Base-by-base conservation (phyloP, 768 basidiomycete species). In the Rhodotorula diobovata region DNA sequence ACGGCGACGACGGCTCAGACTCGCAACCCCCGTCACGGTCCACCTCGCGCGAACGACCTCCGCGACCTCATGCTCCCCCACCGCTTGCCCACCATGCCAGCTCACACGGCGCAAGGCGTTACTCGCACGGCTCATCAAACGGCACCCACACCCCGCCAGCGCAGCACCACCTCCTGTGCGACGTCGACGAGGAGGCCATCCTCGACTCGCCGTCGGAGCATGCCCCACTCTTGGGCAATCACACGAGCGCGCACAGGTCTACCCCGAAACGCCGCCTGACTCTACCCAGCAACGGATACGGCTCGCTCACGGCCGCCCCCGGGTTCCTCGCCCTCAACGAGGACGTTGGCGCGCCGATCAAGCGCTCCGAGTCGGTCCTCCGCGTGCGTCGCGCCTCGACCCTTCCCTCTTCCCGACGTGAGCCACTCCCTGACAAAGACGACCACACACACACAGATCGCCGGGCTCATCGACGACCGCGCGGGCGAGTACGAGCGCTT, bases 401-500 rank as follows among this genome's bases (percentile, higher is more conserved):
- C 20, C 50, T n/a, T n/a, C 9, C 21, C 16, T 41, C 2, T 37
- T 8, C 39, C 30, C 39, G 15, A 35, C 43, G 30, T 46, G 1
- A 23, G 25, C 25, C 14, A 28, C 32, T 35, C 32, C 34, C 28
- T 23, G n/a, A n/a, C n/a, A n/a, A n/a, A n/a, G n/a, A n/a, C n/a
- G n/a, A n/a, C n/a, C n/a, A n/a, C n/a, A n/a, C 35, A 11, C 23
- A 25, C 48, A 6, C 51, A 74, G 73, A 57, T 75, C 45, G 60
- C 68, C 1, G 74, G 74, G 4, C 30, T 75, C 25, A 72, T 75
- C 35, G 68, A 75, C 59, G 63, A 75, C 50, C 50, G 63, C 10
- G 67, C 59, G 0, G 72, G 71, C 43, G 63, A 73, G 61, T 76
- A 46, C n/a, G 73, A 77, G 45, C 41, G 45, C 30, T 76, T 51